Conservation (phyloP, 208 protist species). For the Wallacemonas sp. region DNA sequence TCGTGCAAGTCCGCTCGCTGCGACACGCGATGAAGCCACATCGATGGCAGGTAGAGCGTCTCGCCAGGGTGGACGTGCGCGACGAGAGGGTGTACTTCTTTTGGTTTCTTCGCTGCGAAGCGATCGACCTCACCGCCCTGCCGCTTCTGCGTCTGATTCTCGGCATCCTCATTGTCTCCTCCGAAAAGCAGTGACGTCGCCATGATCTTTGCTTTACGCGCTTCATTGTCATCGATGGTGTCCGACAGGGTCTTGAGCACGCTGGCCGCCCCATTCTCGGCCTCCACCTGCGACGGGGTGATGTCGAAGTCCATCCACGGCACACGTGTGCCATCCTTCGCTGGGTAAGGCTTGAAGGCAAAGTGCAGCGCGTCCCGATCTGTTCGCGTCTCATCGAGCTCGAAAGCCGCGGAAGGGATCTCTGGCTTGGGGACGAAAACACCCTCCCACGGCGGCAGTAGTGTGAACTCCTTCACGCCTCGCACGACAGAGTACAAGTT, state of each 20-base stretch:
- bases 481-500: conserved; percentile 91
- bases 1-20: conserved; percentile 78
- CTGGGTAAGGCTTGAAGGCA: conserved; percentile 38
- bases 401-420: conserved; percentile 63
- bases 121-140: too few relatives aligned
- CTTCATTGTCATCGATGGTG: conserved; percentile 33
- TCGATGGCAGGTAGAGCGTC: conserved; percentile 87
- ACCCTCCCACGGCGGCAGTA: conserved; percentile 88
- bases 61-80: conserved; percentile 82
- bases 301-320: conserved; percentile 90
- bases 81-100: conserved; percentile 65
- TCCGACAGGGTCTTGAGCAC: conserved; percentile 23
- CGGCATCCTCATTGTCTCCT: not conserved
- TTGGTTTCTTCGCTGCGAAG: conserved; percentile 18
- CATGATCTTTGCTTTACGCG: too few relatives aligned
- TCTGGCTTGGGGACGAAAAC: conserved; percentile 82
- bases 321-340: conserved; percentile 62
- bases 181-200: not conserved
- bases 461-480: conserved; percentile 90
- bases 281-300: conserved; percentile 44
- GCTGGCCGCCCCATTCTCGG: conserved; percentile 15
- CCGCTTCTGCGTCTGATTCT: conserved; percentile 4
- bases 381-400: conserved; percentile 31
- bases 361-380: conserved; percentile 33
- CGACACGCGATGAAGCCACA: conserved; percentile 92